phyloP scores from a whole-genome alignment of 129 eudicot species.

The Helichrysum umbraculigerum region DNA sequence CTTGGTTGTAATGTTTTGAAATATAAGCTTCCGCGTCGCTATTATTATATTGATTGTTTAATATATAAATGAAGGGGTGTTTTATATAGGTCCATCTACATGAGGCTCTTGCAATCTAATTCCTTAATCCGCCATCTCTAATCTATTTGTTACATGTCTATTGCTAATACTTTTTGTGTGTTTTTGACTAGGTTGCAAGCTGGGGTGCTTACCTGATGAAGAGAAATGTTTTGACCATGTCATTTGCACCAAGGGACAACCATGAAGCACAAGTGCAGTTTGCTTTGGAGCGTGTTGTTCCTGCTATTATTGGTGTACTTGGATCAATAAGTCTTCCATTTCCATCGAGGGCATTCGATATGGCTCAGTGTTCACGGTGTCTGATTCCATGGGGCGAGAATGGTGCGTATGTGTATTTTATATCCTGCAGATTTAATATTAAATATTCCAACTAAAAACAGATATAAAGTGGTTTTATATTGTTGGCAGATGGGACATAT shows the following conservation, averaged over 20 bases:
- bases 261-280: conserved; percentile 58
- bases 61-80: no score
- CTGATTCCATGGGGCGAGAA: no score
- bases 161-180: not conserved
- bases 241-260: conserved; percentile 52
- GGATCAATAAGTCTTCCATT: conserved; percentile 59
- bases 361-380: no score
- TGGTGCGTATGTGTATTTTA: no score
- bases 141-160: not conserved
- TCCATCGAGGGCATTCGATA: no score
- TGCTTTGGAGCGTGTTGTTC: conserved; percentile 50
- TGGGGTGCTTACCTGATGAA: conserved; percentile 51
- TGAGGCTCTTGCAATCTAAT: not conserved
- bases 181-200: conserved; percentile 47
- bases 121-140: not conserved
- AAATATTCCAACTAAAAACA: no score
- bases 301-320: conserved; percentile 57
- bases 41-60: no score
- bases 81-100: not conserved
- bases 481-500: no score
- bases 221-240: conserved; percentile 50
- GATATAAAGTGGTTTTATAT: no score
- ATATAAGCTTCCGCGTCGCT: no score
- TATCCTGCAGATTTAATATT: no score
- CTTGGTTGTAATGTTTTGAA: no score